Base-by-base conservation (phyloP, 306 rosid genomes). In the Cucumis hystrix region DNA sequence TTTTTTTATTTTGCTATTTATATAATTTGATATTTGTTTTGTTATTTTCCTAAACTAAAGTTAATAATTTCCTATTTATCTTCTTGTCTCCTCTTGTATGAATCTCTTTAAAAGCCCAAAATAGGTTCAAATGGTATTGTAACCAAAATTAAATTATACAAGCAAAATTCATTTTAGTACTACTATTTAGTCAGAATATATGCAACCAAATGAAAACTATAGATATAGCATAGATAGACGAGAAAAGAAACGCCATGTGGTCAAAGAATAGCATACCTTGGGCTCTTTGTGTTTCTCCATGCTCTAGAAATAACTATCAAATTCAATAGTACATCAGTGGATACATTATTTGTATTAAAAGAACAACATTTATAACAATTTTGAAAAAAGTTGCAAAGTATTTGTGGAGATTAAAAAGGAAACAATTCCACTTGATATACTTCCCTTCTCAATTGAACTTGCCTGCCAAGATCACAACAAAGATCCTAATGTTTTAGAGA, bases 281-380 rank as follows among this genome's bases (percentile, higher is more conserved):
- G 92, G 80, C 87, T 16, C 52, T 14, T 47, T 62, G 81, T 71
- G 88, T 88, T 78, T 84, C 89, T 88, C 96, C 96, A 86, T 54
- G 94, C 95, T 77, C 96, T 84, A 84, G 96, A 92, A 81, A 87
- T 87, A 86, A 87, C 94, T 91, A 91, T 43, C 23, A 67, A 84
- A 80, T 83, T 77, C 82, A 82, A 51, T 72, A 49, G 56, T 47
- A 23, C 81, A 68, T 83, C 39, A 72, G 59, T 83, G 51, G 83
- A 61, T 11, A 28, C n/a, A 28, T 28, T 28, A 61, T 30, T 7
- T 14, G 18, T 61, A 28, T 16, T 13, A 25, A 11, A 60, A 25
- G 39, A 60, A 61, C 18, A 59, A 25, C 14, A 30, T 63, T n/a
- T 61, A 62, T 14, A 81, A 82, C 37, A 45, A 43, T 28, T 5